A percentile compares a stretch with the other conserved stretches of the same genome.
These are phyloP conservation scores for Plasmopara viticola DNA, from an alignment of 352 stramenopile species.

Conservation along the genomic window DNA sequence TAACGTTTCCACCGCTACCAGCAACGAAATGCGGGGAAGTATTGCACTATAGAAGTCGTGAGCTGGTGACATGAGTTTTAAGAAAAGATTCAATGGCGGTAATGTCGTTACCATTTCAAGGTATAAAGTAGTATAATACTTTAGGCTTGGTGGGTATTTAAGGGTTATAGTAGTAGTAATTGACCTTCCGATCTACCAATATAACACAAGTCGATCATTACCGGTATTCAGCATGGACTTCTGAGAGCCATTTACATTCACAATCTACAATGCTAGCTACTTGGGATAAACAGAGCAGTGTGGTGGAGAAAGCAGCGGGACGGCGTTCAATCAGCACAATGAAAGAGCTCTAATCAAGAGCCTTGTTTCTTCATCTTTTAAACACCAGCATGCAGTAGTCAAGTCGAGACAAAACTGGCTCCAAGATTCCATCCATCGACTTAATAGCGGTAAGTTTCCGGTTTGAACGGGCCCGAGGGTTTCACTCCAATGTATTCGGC, in stretches of 20 bases:
- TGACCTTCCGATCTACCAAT: too few species aligned
- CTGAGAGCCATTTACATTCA: background rate
- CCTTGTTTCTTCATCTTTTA: constrained; percentile 17
- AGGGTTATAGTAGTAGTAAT: too few species aligned
- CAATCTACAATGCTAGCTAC: too few species aligned
- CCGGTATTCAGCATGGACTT: background rate
- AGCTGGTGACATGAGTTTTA: too few species aligned
- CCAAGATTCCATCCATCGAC: constrained; percentile 6
- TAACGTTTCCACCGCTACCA: too few species aligned
- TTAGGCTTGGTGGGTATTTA: too few species aligned
- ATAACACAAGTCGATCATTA: too few species aligned
- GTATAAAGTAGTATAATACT: too few species aligned
- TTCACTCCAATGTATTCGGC: constrained; percentile 97
- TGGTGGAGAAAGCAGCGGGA: constrained; percentile 23
- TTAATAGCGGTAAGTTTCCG: constrained; percentile 98
- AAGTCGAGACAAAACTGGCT: background rate
- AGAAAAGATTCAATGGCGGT: too few species aligned
- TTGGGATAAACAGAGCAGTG: constrained; percentile 25
- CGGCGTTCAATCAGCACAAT: constrained; percentile 29
- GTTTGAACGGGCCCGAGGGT: constrained; percentile 94
- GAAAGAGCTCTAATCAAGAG: constrained; percentile 13
- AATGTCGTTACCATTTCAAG: too few species aligned
- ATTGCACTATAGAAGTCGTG: too few species aligned
- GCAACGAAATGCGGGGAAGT: too few species aligned
- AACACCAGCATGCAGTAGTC: constrained; percentile 7